Base-by-base conservation (phyloP, 768 basidiomycete species). In the Boletus subcaerulescens region DNA sequence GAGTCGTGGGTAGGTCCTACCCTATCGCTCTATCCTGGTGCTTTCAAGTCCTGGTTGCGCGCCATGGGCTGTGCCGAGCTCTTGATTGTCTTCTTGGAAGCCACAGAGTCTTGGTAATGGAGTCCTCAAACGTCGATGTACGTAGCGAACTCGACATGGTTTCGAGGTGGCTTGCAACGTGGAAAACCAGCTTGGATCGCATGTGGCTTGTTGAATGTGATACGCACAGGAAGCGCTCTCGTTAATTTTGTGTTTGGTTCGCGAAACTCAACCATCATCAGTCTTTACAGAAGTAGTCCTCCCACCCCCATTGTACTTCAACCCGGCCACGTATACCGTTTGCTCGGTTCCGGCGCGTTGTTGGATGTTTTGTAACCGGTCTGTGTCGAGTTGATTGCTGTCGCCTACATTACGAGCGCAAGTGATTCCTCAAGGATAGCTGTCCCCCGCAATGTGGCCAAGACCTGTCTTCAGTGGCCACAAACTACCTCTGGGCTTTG, bases 131-230 rank as follows among this genome's bases (percentile, higher is more conserved):
- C 74, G 79, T 71, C 71, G 74, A 71, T 68, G 70, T 60, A 71
- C 79, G 77, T 79, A 76, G 73, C 74, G 67, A 80, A 80, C 79
- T 64, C 65, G 66, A 64, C 78, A 76, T 83, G 82, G 82, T 80
- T 77, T 73, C 74, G 71, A 41, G 70, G 66, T 65, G 66, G 61
- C 33, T 64, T 62, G 72, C 60, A 51, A 54, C 17, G 48, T 59
- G 67, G 68, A 66, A 47, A 7, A 50, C 18, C 58, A 56, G 57
- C 22, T 41, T 53, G 67, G 59, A 60, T 51, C 45, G 59, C 49
- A 53, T 24, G 49, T 60, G 65, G 52, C 41, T 29, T 53, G 58
- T 58, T 39, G 69, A 69, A 63, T 65, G 65, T 5, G 60, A 69
- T 52, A 69, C 73, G 65, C 49, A 76, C 75, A 71, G 68, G 71